Evolutionary conservation across 176 grass and related monocot species (phyloP).

Genomic region (Zizania latifolia): DNA sequence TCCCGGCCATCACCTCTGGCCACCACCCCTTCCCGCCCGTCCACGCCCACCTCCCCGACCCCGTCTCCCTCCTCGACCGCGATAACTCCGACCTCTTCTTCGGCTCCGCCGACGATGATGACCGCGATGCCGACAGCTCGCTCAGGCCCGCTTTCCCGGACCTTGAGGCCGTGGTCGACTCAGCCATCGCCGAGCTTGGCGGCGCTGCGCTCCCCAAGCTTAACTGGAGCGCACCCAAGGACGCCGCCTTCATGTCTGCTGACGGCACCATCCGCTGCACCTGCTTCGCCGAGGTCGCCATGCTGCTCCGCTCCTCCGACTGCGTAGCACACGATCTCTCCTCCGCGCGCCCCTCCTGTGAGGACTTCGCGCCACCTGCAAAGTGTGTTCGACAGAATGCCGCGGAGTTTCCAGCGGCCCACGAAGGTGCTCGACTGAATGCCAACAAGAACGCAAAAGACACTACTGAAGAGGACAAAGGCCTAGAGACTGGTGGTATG

Average conservation of each 20-base stretch:
- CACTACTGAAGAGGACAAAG: not conserved
- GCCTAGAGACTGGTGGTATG: not conserved
- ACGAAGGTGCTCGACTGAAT: constrained; percentile 11
- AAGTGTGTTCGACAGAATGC: constrained; percentile 24
- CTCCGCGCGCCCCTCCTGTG: constrained; percentile 24
- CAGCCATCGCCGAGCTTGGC: constrained; percentile 51
- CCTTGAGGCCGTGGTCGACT: constrained; percentile 63
- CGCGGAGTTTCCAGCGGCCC: not conserved
- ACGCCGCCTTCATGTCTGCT: constrained; percentile 72
- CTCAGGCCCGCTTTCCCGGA: constrained; percentile 59
- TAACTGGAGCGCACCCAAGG: constrained; percentile 87
- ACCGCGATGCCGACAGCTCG: not conserved
- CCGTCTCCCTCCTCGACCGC: constrained; percentile 58
- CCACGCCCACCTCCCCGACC: constrained; percentile 36
- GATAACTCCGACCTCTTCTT: constrained; percentile 33
- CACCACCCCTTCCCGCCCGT: constrained; percentile 39
- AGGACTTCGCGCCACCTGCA: constrained; percentile 22
- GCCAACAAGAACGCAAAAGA: not conserved
- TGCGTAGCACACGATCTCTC: constrained; percentile 62
- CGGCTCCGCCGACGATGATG: constrained; percentile 15
- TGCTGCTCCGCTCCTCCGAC: constrained; percentile 77
- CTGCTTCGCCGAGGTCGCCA: constrained; percentile 67
- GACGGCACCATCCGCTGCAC: constrained; percentile 50
- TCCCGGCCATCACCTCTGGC: constrained; percentile 35
- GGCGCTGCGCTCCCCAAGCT: constrained; percentile 69